These are phyloP conservation scores for Diaporthe longicolla DNA, from an alignment of 2,329 filamentous ascomycete species.

Conservation along the genomic window DNA sequence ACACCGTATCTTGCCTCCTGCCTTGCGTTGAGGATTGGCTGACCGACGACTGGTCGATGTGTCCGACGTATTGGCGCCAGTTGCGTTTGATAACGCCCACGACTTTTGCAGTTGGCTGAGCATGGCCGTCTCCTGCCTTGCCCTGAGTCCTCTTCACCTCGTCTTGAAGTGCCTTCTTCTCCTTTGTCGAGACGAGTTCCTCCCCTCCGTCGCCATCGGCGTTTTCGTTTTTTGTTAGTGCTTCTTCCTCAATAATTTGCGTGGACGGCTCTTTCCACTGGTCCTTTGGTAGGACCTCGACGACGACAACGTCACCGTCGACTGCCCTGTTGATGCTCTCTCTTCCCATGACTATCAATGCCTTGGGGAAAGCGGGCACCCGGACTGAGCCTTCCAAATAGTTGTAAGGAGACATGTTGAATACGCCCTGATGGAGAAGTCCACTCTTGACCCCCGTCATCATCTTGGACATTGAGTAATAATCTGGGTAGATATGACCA, in stretches of 20 bases:
- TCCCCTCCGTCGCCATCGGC: constrained; percentile 84
- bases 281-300: constrained; percentile 92
- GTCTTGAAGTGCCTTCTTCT: constrained; percentile 89
- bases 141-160: constrained; percentile 90
- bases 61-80: constrained; percentile 97
- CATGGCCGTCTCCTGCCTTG: constrained; percentile 79
- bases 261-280: constrained; percentile 98
- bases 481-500: constrained; percentile 88
- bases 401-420: constrained; percentile 98
- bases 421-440: constrained; percentile 92
- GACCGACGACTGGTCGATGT: constrained; percentile 90
- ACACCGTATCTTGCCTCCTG: constrained; percentile 90
- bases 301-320: constrained; percentile 91
- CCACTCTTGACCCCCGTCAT: constrained; percentile 93
- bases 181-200: constrained; percentile 88
- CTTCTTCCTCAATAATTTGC: constrained; percentile 95
- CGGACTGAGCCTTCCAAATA: constrained; percentile 95
- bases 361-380: constrained; percentile 90
- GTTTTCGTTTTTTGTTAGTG: constrained; percentile 92
- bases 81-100: constrained; percentile 95
- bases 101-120: constrained; percentile 92
- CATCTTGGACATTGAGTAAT: constrained; percentile 90
- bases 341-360: constrained; percentile 87
- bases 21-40: constrained; percentile 81
- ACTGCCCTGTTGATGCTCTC: constrained; percentile 97